phyloP scores from a whole-genome alignment of 495 filamentous ascomycete genomes.

The Baudoinia panamericana region DNA sequence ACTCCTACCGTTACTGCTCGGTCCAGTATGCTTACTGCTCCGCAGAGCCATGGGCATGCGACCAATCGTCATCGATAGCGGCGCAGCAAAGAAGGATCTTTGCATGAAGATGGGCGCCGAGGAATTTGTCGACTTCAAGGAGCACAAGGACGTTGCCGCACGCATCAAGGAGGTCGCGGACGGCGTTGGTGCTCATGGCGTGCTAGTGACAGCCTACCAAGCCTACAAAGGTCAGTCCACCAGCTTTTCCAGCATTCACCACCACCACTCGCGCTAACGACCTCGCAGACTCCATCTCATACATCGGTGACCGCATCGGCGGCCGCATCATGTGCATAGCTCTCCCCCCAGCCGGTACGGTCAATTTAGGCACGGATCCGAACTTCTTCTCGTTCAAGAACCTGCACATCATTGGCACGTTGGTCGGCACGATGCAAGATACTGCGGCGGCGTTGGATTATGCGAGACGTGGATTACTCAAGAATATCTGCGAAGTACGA shows the following conservation, averaged over 20 bases:
- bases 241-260: neutral
- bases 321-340: conserved; percentile 36
- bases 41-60: conserved; percentile 39
- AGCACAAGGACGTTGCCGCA: conserved; percentile 27
- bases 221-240: conserved; percentile 32
- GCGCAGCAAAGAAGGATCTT: conserved; percentile 31
- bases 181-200: conserved; percentile 38
- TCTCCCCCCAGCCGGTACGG: conserved; percentile 25
- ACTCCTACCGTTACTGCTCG: neutral
- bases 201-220: conserved; percentile 38
- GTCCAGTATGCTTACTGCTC: neutral
- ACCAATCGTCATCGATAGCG: conserved; percentile 40
- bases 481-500: conserved; percentile 28
- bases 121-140: conserved; percentile 38
- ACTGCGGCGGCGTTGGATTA: conserved; percentile 35
- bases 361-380: conserved; percentile 33
- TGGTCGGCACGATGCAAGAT: conserved; percentile 38
- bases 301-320: conserved; percentile 33
- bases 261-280: too few species aligned
- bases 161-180: conserved; percentile 34
- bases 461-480: conserved; percentile 32
- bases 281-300: conserved; percentile 18
- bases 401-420: conserved; percentile 34
- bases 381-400: conserved; percentile 34
- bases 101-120: conserved; percentile 38